Percentiles rank a stretch among this genome's conserved stretches.
These are phyloP conservation scores for Coleophoma eucalyptorum DNA, from an alignment of 2,329 filamentous ascomycete genomes.

Conservation along the genomic window DNA sequence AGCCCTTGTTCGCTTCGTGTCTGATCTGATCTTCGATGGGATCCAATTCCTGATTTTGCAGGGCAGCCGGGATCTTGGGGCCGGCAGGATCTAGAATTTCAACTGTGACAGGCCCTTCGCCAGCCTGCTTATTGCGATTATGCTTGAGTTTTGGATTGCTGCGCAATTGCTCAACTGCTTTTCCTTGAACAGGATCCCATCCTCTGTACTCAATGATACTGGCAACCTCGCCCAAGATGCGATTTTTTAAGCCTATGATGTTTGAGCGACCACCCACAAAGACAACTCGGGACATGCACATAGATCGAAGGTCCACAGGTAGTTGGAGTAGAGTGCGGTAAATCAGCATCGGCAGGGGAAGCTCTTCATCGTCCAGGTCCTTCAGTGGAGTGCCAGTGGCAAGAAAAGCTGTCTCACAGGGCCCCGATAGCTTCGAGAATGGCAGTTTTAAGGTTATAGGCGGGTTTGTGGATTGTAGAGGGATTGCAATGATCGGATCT, in stretches of 20 bases:
- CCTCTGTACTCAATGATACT: constrained; percentile 62
- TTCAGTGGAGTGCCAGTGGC: constrained; percentile 45
- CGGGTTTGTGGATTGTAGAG: constrained; percentile 36
- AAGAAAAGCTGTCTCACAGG: constrained; percentile 75
- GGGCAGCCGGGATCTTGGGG: constrained; percentile 8
- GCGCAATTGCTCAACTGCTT: constrained; percentile 55
- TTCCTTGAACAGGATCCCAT: constrained; percentile 75
- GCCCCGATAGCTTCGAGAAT: constrained; percentile 67
- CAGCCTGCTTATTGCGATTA: constrained; percentile 15
- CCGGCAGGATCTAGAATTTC: neutral
- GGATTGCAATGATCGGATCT: constrained; percentile 32
- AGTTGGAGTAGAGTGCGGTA: constrained; percentile 73
- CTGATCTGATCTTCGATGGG: constrained; percentile 55
- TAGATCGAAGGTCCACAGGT: constrained; percentile 75
- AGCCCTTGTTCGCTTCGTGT: constrained; percentile 36
- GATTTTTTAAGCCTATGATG: constrained; percentile 73
- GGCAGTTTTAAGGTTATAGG: constrained; percentile 59
- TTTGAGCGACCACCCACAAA: constrained; percentile 79
- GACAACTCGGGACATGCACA: constrained; percentile 85
- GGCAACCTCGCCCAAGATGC: constrained; percentile 73
- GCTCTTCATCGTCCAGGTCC: constrained; percentile 82
- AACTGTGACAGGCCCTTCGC: constrained; percentile 14
- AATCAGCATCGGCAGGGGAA: constrained; percentile 71
- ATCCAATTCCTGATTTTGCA: constrained; percentile 45
- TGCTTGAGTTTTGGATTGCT: constrained; percentile 23